Evolutionary conservation across 2,329 filamentous ascomycete species (phyloP).

Genomic region (Hypoxylon sp.): DNA sequence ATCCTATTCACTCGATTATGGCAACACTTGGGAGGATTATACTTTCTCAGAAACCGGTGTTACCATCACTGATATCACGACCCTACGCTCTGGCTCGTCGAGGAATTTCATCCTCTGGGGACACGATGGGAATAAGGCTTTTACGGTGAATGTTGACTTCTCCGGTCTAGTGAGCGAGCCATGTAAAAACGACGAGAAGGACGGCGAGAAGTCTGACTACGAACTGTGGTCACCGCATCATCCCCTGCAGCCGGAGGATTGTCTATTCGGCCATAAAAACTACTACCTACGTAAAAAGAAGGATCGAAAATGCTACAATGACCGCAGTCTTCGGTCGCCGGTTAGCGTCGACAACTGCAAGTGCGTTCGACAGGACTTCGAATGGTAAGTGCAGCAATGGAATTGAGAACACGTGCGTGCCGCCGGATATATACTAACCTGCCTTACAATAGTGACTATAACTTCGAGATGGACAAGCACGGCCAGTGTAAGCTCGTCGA

Average conservation of each 20-base stretch:
- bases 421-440: slow-evolving; percentile 45
- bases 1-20: slow-evolving; percentile 84
- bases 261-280: slow-evolving; percentile 91
- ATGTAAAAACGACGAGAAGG: slow-evolving; percentile 75
- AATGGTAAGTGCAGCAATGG: slow-evolving; percentile 75
- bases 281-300: slow-evolving; percentile 91
- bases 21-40: slow-evolving; percentile 81
- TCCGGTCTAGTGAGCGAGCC: slow-evolving; percentile 78
- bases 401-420: slow-evolving; percentile 31
- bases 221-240: slow-evolving; percentile 89
- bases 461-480: slow-evolving; percentile 83
- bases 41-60: slow-evolving; percentile 79
- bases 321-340: slow-evolving; percentile 75
- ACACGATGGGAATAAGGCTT: slow-evolving; percentile 67
- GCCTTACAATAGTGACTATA: slow-evolving; percentile 77
- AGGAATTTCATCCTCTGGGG: slow-evolving; percentile 95
- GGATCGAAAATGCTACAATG: slow-evolving; percentile 85
- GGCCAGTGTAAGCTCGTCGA: slow-evolving; percentile 81
- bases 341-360: slow-evolving; percentile 82
- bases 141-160: slow-evolving; percentile 90
- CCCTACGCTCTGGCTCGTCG: slow-evolving; percentile 87
- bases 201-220: slow-evolving; percentile 74
- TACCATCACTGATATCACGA: slow-evolving; percentile 83
- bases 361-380: slow-evolving; percentile 87
- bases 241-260: slow-evolving; percentile 80